Conservation (phyloP, 1,284 basidiomycete species). For the Malassezia dermatis region DNA sequence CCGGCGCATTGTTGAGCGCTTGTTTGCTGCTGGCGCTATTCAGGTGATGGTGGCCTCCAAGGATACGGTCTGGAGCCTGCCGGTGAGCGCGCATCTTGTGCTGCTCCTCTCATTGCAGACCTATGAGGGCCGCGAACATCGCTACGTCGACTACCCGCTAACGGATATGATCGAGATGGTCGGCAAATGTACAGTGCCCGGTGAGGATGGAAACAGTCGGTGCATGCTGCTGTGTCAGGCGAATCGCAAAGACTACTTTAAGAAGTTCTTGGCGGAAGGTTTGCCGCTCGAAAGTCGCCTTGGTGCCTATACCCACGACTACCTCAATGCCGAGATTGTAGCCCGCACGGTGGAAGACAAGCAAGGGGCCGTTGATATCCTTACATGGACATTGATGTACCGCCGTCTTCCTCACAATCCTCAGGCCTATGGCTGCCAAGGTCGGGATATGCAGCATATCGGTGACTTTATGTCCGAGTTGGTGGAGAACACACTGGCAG, state of each 20-base stretch:
- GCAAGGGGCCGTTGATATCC: slow-evolving; percentile 56
- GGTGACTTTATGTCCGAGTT: slow-evolving; percentile 64
- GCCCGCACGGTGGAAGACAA: slow-evolving; percentile 82
- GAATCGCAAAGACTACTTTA: slow-evolving; percentile 89
- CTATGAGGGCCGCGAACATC: slow-evolving; percentile 59
- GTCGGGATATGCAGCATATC: slow-evolving; percentile 37
- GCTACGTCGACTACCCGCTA: slow-evolving; percentile 93
- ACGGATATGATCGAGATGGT: slow-evolving; percentile 99
- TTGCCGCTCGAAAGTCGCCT: slow-evolving; percentile 80
- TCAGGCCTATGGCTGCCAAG: slow-evolving; percentile 44
- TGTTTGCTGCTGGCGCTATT: slow-evolving; percentile 88
- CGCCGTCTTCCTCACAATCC: slow-evolving; percentile 84
- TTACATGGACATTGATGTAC: slow-evolving; percentile 94
- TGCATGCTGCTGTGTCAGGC: slow-evolving; percentile 95
- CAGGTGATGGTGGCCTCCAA: slow-evolving; percentile 88
- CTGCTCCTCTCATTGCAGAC: slow-evolving; percentile 96
- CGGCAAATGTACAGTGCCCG: slow-evolving; percentile 75
- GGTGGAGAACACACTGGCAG: slow-evolving; percentile 81
- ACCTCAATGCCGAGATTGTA: slow-evolving; percentile 96
- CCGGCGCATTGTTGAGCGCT: slow-evolving; percentile 80
- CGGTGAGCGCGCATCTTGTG: slow-evolving; percentile 88
- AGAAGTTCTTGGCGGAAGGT: slow-evolving; percentile 93
- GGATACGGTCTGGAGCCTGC: slow-evolving; percentile 90
- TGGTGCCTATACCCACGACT: slow-evolving; percentile 64
- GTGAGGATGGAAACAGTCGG: slow-evolving; percentile 60